Base-by-base conservation (phyloP, 2,329 filamentous ascomycete genomes). In the Podosphaera fusca region DNA sequence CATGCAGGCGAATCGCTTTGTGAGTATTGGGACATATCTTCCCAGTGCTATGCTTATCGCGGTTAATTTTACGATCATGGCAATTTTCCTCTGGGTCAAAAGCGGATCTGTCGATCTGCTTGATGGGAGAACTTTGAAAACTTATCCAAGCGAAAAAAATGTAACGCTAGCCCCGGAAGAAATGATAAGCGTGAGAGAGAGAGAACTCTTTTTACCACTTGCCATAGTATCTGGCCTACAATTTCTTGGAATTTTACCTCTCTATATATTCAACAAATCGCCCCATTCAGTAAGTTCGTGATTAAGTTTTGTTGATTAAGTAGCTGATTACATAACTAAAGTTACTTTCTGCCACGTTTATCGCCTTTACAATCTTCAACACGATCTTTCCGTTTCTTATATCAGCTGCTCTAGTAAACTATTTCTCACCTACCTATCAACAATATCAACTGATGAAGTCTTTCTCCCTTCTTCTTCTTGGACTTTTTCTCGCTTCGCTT, bases 31-130 rank as follows among this genome's bases (percentile, higher is more conserved):
- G 14, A 98, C 90, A 1, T 98, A 98, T 67, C 76, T 98, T 2
- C 92, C 92, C 0, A 94, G 87, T 63, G 92, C 92, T n/a, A 98
- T 98, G 92, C 72, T 96, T 55, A 77, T 98, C 58, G 92, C 92
- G 1, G 85, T 83, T 49, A 95, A 89, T 68, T 96, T 96, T 66
- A 95, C 86, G 35, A 90, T 98, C 67, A 94, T 90, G 74, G 87
- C 90, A 4, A 90, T 96, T 63, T 82, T 83, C 14, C 74, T 95
- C n/a, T 98, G 92, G 92, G 76, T 95, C 14, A 82, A 85, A 69
- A 95, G 87, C 64, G 90, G 90, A 1, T 77, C 63, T 29, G 63
- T 68, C 55, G 64, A 66, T 10, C 65, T 65, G 5, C 65, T 68
- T 36, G 67, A 71, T 56, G 66, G 69, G 49, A 60, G 62, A 31